phyloP scores from a whole-genome alignment of 306 rosid genomes.

The Urtica urens region DNA sequence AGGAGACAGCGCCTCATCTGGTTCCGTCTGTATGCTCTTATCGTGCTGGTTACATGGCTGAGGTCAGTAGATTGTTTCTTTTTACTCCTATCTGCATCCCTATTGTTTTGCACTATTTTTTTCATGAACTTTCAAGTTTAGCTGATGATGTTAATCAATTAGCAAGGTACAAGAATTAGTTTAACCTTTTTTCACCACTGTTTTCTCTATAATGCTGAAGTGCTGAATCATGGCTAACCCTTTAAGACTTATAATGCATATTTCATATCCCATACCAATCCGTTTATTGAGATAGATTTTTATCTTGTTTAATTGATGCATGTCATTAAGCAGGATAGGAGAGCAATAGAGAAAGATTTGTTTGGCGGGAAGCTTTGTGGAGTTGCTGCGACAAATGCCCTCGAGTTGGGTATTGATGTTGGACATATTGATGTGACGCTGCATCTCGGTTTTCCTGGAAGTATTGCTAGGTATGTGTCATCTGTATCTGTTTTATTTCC shows the following conservation, averaged over 20 bases:
- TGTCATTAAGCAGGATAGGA: conserved; percentile 69
- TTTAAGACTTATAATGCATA: too few species aligned
- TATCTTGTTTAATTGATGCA: too few species aligned
- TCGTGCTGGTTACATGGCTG: conserved; percentile 86
- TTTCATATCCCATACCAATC: too few species aligned
- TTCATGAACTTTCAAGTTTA: too few species aligned
- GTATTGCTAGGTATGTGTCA: conserved; percentile 62
- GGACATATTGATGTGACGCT: conserved; percentile 89
- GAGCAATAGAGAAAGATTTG: conserved; percentile 75
- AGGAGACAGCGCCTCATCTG: conserved; percentile 58
- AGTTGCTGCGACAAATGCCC: conserved; percentile 97
- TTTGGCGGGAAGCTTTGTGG: conserved; percentile 84
- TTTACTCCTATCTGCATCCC: neutral
- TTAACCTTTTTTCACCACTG: too few species aligned
- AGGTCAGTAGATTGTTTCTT: conserved; percentile 29
- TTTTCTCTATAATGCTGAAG: too few species aligned
- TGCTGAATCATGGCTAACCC: too few species aligned
- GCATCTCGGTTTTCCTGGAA: conserved; percentile 98
- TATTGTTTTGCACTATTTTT: too few species aligned
- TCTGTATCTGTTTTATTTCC: conserved; percentile 1
- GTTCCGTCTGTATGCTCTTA: conserved; percentile 60
- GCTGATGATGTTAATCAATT: too few species aligned
- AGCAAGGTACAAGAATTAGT: too few species aligned
- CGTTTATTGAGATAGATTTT: too few species aligned
- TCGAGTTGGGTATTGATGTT: conserved; percentile 95